Conservation (phyloP, 1,139 yeast genomes). For the Yamadazyma atlantica region DNA sequence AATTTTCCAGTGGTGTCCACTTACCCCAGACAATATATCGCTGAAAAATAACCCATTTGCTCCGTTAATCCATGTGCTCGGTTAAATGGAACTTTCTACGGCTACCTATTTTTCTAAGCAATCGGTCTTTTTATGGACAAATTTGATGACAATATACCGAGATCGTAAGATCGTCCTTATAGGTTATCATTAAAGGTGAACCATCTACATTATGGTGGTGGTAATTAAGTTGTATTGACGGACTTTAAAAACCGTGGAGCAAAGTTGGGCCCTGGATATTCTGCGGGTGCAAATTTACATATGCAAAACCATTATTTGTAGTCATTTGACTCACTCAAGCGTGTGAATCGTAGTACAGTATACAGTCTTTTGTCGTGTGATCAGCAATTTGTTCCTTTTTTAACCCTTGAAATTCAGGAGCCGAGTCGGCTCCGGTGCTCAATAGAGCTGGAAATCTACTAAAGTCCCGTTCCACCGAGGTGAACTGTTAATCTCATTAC, state of each 20-base stretch:
- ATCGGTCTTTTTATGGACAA: too few relatives aligned
- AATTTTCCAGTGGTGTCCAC: background rate
- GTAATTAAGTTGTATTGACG: too few relatives aligned
- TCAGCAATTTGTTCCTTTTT: background rate
- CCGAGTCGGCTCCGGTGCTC: conserved; percentile 1
- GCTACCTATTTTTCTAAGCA: too few relatives aligned
- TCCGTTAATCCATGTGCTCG: conserved; percentile 2
- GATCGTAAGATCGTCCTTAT: too few relatives aligned
- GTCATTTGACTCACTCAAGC: conserved; percentile 1
- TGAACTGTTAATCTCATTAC: background rate
- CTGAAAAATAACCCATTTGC: conserved; percentile 1
- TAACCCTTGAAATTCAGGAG: background rate
- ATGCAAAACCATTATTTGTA: background rate
- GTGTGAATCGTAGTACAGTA: background rate
- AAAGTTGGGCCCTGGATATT: background rate
- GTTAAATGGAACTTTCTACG: conserved; percentile 1
- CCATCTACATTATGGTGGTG: too few relatives aligned
- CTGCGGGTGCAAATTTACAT: conserved; percentile 1
- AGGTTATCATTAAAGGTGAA: too few relatives aligned
- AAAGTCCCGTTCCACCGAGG: conserved; percentile 1
- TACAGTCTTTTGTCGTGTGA: background rate
- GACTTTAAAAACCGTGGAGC: too few relatives aligned
- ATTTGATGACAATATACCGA: too few relatives aligned
- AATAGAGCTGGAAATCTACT: background rate
- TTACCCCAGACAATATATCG: background rate